Conservation (phyloP, 345 rosid genomes). For the Populus tremula region DNA sequence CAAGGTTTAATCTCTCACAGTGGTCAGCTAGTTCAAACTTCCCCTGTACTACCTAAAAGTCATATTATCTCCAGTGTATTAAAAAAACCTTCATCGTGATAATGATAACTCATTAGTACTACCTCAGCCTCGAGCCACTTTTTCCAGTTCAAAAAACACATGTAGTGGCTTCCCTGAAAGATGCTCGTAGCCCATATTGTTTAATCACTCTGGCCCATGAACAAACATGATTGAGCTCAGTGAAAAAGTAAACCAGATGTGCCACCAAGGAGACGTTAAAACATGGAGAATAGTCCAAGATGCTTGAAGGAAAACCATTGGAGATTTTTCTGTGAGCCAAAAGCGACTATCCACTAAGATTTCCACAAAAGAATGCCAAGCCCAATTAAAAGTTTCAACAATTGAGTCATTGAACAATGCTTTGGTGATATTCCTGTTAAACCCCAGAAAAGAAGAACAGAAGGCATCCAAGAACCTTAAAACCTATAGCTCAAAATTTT, state of each 20-base stretch:
- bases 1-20: not conserved
- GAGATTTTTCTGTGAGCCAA: not conserved
- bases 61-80: not conserved
- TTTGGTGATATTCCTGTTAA: not conserved
- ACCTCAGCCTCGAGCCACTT: not conserved
- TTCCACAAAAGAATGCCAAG: not conserved
- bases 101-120: not conserved
- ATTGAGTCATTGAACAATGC: not conserved
- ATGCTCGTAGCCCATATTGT: not conserved
- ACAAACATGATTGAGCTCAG: not conserved
- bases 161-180: not conserved
- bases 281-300: not conserved
- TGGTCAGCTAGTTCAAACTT: not conserved
- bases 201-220: not conserved
- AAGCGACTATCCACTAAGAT: not conserved
- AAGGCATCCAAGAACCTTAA: not conserved
- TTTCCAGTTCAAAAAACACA: not conserved
- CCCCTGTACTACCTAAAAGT: not conserved
- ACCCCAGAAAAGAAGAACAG: not conserved
- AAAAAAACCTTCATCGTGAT: too few species aligned
- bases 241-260: not conserved
- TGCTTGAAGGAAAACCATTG: not conserved
- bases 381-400: not conserved
- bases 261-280: not conserved
- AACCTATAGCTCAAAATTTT: not conserved